phyloP scores from a whole-genome alignment of 1,139 yeast genomes.

The Meyerozyma athensensis region DNA sequence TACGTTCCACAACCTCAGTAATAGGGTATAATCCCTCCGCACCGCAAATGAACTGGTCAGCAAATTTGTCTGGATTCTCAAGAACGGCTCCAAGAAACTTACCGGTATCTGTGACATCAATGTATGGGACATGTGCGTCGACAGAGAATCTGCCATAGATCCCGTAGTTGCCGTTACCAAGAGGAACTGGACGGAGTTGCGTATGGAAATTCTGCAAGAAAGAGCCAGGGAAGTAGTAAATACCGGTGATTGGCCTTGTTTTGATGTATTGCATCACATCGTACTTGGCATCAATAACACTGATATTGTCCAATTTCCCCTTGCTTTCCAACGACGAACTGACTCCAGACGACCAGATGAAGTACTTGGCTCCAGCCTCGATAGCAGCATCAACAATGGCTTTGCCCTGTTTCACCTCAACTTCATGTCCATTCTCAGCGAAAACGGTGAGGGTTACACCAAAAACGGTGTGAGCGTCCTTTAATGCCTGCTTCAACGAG shows the following conservation, averaged over 20 bases:
- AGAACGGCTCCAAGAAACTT: conserved; percentile 4
- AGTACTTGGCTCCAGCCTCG: background rate
- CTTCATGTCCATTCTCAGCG: background rate
- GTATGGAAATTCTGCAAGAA: conserved; percentile 1
- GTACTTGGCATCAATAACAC: background rate
- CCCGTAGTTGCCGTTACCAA: background rate
- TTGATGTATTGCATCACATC: background rate
- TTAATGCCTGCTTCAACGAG: background rate
- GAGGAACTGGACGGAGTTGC: background rate
- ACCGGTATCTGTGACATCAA: conserved; percentile 1
- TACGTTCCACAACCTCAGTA: background rate
- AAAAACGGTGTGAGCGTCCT: background rate
- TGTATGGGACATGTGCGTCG: background rate
- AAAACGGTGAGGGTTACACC: background rate
- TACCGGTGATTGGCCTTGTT: background rate
- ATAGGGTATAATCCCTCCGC: background rate
- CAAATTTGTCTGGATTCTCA: background rate
- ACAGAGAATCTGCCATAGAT: background rate
- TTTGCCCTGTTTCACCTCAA: background rate
- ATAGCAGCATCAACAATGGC: conserved; percentile 2
- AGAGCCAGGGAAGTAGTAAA: background rate
- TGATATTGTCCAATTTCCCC: background rate
- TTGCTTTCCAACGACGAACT: background rate
- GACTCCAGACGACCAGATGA: background rate
- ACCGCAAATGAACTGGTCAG: background rate